These are phyloP conservation scores for Candida neerlandica DNA, from an alignment of 1,139 yeast genomes.

Conservation along the genomic window DNA sequence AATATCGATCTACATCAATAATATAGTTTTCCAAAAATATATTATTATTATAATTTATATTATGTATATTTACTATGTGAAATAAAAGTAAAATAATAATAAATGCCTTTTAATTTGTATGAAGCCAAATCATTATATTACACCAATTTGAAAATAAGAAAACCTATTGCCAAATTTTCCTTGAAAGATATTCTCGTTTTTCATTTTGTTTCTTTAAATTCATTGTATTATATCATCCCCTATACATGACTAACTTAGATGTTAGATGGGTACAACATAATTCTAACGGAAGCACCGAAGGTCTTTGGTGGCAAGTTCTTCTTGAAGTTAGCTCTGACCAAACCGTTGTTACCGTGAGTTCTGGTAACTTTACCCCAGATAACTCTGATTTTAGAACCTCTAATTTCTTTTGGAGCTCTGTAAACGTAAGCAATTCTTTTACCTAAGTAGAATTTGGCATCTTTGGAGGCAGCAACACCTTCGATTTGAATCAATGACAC, in stretches of 20 bases:
- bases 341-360: constrained; percentile 98
- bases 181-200: not conserved
- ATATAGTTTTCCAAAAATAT: not conserved
- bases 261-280: constrained; percentile 99
- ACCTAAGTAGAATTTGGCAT: constrained; percentile 98
- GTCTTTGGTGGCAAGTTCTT: constrained; percentile 99
- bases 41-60: constrained; percentile 5
- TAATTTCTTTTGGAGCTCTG: constrained; percentile 97
- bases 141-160: constrained; percentile 8
- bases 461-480: constrained; percentile 90
- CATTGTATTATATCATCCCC: constrained; percentile 4
- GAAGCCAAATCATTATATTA: constrained; percentile 14
- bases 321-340: constrained; percentile 98
- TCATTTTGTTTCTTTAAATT: constrained; percentile 1
- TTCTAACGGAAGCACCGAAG: constrained; percentile 99
- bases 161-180: not conserved
- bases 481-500: constrained; percentile 95
- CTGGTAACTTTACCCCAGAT: constrained; percentile 99
- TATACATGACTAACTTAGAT: constrained; percentile 56
- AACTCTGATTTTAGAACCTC: constrained; percentile 99
- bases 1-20: too few relatives aligned
- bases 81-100: constrained; percentile 8
- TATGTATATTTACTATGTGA: constrained; percentile 8
- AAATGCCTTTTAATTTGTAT: constrained; percentile 12
- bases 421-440: constrained; percentile 99